Conservation (phyloP, 768 basidiomycete genomes). For the Russula olivacea region DNA sequence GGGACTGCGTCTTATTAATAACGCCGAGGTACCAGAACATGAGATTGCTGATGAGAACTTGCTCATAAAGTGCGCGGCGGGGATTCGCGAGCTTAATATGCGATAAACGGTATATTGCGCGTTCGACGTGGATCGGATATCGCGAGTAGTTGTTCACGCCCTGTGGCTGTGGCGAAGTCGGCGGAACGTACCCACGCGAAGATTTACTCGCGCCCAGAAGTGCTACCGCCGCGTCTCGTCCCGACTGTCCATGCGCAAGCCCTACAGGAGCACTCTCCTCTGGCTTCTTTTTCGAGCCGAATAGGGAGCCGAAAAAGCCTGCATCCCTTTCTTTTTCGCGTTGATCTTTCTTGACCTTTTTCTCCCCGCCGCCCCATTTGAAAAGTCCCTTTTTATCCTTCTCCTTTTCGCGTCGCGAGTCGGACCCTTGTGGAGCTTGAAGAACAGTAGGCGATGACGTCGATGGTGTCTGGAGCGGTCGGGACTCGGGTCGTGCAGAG, state of each 20-base stretch:
- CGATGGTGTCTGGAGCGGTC: constrained; percentile 17
- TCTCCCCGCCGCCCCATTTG: constrained; percentile 41
- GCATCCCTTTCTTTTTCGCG: constrained; percentile 65
- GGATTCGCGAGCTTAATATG: constrained; percentile 99
- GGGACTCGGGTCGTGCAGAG: constrained; percentile 11
- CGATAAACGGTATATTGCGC: constrained; percentile 93
- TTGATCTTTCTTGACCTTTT: constrained; percentile 46
- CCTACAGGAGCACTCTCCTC: constrained; percentile 51
- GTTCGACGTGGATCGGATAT: constrained; percentile 97
- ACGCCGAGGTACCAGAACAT: constrained; percentile 99
- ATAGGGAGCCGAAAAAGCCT: constrained; percentile 89
- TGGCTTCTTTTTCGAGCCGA: constrained; percentile 82
- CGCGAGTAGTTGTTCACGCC: constrained; percentile 51
- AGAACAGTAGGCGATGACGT: constrained; percentile 12
- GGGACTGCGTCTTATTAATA: constrained; percentile 78
- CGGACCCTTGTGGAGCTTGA: constrained; percentile 51
- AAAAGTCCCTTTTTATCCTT: constrained; percentile 52
- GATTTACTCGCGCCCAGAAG: constrained; percentile 80
- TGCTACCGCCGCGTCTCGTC: constrained; percentile 82
- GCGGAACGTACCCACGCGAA: constrained; percentile 57
- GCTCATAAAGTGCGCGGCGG: constrained; percentile 92
- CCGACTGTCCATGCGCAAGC: constrained; percentile 39
- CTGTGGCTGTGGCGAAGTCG: constrained; percentile 50
- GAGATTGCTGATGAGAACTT: constrained; percentile 85
- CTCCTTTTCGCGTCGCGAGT: constrained; percentile 71